Percentiles rank a stretch among this genome's conserved stretches.
Evolutionary conservation across 805 yeast genomes (phyloP).

Genomic region (Kockiozyma suomiensis): DNA sequence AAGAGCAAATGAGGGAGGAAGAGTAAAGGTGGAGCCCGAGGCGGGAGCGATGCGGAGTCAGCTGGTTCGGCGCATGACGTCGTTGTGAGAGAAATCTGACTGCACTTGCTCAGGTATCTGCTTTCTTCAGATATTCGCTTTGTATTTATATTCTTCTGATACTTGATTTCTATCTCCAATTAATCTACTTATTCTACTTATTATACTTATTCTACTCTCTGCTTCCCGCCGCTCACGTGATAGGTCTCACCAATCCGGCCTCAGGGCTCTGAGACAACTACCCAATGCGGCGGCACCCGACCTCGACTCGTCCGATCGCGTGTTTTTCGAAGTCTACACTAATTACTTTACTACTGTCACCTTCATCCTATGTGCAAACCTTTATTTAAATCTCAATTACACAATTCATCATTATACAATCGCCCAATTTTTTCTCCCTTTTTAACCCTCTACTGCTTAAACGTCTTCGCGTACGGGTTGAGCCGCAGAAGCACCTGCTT

Average conservation of each 20-base stretch:
- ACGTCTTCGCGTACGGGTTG: slow-evolving; percentile 99
- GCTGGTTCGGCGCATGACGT: neutral
- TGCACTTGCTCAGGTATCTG: too few species aligned
- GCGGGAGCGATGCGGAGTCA: neutral
- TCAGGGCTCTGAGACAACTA: too few species aligned
- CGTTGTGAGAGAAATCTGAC: neutral
- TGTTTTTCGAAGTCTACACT: too few species aligned
- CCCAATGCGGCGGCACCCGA: slow-evolving; percentile 3
- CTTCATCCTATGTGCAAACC: neutral
- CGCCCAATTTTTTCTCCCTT: neutral
- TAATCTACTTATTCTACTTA: neutral
- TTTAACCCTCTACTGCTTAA: slow-evolving; percentile 42
- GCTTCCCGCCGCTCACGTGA: neutral
- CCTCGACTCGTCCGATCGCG: neutral
- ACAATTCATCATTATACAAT: neutral
- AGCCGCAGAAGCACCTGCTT: slow-evolving; percentile 96
- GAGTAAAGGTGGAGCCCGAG: neutral
- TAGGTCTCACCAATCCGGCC: neutral
- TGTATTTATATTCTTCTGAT: too few species aligned
- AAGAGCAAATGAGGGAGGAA: neutral
- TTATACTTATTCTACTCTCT: neutral
- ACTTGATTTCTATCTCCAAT: too few species aligned
- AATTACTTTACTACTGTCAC: neutral
- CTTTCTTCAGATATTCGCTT: too few species aligned
- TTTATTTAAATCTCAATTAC: neutral